phyloP scores from a whole-genome alignment of 345 rosid species.

The Populus pruinosa region DNA sequence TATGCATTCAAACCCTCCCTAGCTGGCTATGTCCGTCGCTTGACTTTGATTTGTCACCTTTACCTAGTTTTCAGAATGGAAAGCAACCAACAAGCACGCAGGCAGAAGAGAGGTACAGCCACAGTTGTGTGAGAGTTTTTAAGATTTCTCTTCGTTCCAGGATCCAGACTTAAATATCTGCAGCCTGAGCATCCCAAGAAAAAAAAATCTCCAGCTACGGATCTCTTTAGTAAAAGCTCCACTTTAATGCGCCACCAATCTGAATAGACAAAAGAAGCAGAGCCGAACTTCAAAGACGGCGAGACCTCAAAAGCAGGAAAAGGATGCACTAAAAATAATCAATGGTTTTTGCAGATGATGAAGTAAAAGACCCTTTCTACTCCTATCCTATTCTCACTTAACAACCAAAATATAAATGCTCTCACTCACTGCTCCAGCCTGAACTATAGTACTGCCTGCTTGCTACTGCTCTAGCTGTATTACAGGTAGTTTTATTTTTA shows the following conservation, averaged over 20 bases:
- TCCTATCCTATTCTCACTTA: not conserved
- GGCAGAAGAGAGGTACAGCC: not conserved
- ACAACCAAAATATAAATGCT: not conserved
- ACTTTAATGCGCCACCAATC: slow-evolving; percentile 26
- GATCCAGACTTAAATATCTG: slow-evolving; percentile 22
- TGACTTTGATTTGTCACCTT: slow-evolving; percentile 12
- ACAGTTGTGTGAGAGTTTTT: not conserved
- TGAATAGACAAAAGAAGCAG: slow-evolving; percentile 14
- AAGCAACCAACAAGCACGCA: not conserved
- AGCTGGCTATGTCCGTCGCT: slow-evolving; percentile 2
- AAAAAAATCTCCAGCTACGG: slow-evolving; percentile 1
- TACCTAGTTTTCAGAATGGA: slow-evolving; percentile 13
- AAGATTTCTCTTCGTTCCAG: slow-evolving; percentile 25
- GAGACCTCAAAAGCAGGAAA: slow-evolving; percentile 30
- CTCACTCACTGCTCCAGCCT: not conserved
- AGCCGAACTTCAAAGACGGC: slow-evolving; percentile 23
- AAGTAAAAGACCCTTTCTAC: slow-evolving; percentile 8
- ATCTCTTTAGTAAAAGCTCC: slow-evolving; percentile 5
- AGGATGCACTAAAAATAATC: not conserved
- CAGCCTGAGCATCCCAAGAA: not conserved
- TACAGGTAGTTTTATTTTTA: not conserved
- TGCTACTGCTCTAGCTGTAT: not conserved
- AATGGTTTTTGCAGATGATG: not conserved
- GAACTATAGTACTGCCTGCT: not conserved
- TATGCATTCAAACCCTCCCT: not conserved